Conservation (phyloP, 306 rosid genomes). For the Sesbania bispinosa region DNA sequence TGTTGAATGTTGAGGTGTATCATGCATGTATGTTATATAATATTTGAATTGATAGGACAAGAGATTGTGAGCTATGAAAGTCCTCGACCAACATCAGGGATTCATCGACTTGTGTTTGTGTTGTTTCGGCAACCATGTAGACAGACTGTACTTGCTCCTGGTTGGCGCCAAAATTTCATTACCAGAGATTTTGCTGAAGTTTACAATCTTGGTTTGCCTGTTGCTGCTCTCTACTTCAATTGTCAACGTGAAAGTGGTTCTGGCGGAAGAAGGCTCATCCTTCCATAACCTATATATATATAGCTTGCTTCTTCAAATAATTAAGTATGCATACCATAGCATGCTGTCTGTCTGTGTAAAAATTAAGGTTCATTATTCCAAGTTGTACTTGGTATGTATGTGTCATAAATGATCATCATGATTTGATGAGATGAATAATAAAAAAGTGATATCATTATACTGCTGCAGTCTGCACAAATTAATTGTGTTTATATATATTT, state of each 20-base stretch:
- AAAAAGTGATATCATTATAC: too few relatives aligned
- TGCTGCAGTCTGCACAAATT: too few relatives aligned
- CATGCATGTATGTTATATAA: neutral
- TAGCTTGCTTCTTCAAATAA: too few relatives aligned
- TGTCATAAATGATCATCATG: too few relatives aligned
- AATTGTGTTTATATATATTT: too few relatives aligned
- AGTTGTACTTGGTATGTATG: too few relatives aligned
- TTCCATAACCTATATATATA: too few relatives aligned
- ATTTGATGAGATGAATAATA: too few relatives aligned
- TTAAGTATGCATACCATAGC: too few relatives aligned
- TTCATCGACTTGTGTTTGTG: constrained; percentile 64
- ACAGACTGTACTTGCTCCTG: constrained; percentile 61
- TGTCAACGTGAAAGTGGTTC: constrained; percentile 66
- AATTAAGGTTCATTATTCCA: too few relatives aligned
- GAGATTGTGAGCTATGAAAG: constrained; percentile 46
- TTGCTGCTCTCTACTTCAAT: constrained; percentile 62
- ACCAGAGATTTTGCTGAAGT: constrained; percentile 70
- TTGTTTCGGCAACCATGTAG: constrained; percentile 63
- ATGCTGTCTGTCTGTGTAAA: too few relatives aligned
- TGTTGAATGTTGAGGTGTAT: too few relatives aligned
- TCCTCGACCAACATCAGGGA: constrained; percentile 72
- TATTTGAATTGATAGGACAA: constrained; percentile 7
- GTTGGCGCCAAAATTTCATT: constrained; percentile 84
- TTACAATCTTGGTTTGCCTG: constrained; percentile 79
- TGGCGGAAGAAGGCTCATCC: constrained; percentile 52